These are phyloP conservation scores for Asterella californica DNA, from an alignment of 225 moss, liverwort and hornwort species.

Conservation along the genomic window DNA sequence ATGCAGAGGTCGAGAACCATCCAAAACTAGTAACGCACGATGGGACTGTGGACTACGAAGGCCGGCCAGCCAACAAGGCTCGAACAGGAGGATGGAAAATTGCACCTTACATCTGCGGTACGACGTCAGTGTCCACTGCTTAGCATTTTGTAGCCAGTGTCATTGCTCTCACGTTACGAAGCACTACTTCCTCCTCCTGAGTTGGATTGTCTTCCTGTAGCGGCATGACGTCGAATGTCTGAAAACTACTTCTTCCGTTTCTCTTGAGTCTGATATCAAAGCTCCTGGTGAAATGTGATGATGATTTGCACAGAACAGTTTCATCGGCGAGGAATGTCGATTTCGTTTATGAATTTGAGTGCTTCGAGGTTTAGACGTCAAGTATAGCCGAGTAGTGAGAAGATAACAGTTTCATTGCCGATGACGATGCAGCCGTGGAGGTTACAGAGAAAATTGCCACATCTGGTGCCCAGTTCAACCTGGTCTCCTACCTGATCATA, in stretches of 20 bases:
- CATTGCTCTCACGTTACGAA: neutral
- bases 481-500: conserved; percentile 37
- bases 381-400: neutral
- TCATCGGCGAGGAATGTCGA: neutral
- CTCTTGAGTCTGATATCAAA: neutral
- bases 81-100: conserved; percentile 31
- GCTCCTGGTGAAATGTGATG: neutral
- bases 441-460: conserved; percentile 43
- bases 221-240: neutral
- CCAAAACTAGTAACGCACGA: neutral
- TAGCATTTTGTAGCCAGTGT: neutral
- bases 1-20: neutral
- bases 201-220: neutral
- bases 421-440: conserved; percentile 30
- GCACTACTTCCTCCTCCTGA: neutral
- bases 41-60: conserved; percentile 22
- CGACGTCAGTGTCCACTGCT: neutral
- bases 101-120: conserved; percentile 21
- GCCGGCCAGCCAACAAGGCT: conserved; percentile 18
- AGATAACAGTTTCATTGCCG: neutral
- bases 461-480: conserved; percentile 34
- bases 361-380: neutral
- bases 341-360: neutral
- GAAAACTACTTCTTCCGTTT: too few relatives aligned
- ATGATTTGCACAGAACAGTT: neutral